phyloP scores from a whole-genome alignment of 2,329 filamentous ascomycete species.

The Cladosporium sp. region DNA sequence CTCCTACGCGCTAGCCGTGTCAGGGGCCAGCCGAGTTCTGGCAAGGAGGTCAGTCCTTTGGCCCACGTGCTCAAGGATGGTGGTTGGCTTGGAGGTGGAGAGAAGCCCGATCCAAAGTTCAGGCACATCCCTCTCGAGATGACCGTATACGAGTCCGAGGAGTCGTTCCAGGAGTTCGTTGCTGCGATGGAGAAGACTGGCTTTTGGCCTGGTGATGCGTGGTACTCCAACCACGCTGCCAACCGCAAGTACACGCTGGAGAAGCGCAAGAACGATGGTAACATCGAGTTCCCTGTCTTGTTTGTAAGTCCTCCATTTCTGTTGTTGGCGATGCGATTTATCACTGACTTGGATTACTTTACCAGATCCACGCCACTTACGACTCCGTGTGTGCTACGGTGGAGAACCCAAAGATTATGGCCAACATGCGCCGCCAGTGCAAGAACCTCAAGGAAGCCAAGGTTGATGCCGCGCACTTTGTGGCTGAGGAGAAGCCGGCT shows the following conservation, averaged over 20 bases:
- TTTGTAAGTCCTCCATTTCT: constrained; percentile 24
- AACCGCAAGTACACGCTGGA: constrained; percentile 47
- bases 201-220: constrained; percentile 43
- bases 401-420: constrained; percentile 34
- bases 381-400: constrained; percentile 44
- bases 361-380: constrained; percentile 41
- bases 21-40: constrained; percentile 29
- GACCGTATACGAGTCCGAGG: constrained; percentile 35
- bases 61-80: constrained; percentile 30
- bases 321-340: too few species aligned
- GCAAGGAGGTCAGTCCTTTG: constrained; percentile 34
- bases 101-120: constrained; percentile 31
- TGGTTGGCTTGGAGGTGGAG: constrained; percentile 38
- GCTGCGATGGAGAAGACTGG: constrained; percentile 45
- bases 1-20: constrained; percentile 33
- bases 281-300: constrained; percentile 42
- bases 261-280: constrained; percentile 39
- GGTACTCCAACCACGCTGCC: constrained; percentile 48
- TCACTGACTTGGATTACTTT: neutral
- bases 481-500: constrained; percentile 32
- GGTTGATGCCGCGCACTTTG: constrained; percentile 33
- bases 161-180: constrained; percentile 34
- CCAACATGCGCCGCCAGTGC: constrained; percentile 12
- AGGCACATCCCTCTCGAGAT: constrained; percentile 37
- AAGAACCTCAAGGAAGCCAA: constrained; percentile 19